A percentile compares a stretch with the other conserved stretches of the same genome.
Conservation (phyloP, 1,284 basidiomycete species). For the Puccinia horiana region DNA sequence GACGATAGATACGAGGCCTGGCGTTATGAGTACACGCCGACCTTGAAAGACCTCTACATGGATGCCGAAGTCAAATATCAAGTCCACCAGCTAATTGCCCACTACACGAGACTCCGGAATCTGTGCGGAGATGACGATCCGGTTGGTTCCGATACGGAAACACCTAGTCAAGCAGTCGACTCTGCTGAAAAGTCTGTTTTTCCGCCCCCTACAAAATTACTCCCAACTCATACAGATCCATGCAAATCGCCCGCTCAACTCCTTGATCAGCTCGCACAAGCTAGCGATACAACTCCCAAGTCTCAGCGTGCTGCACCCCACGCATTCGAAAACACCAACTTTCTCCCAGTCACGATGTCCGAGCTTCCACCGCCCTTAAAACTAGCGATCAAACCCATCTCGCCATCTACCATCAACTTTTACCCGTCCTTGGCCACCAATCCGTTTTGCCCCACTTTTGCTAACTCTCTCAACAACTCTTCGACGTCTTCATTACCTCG, state of each 20-base stretch:
- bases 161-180: neutral
- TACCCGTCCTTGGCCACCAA: constrained; percentile 59
- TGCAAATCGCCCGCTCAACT: constrained; percentile 11
- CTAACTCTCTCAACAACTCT: constrained; percentile 56
- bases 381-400: constrained; percentile 33
- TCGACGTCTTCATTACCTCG: constrained; percentile 57
- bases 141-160: neutral
- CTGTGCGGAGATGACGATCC: neutral
- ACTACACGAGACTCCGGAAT: constrained; percentile 16
- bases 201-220: neutral
- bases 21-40: constrained; percentile 56
- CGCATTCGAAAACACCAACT: constrained; percentile 22
- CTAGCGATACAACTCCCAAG: constrained; percentile 8
- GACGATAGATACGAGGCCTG: constrained; percentile 55
- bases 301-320: constrained; percentile 8
- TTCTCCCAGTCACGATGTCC: constrained; percentile 38
- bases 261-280: neutral
- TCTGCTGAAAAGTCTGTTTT: neutral
- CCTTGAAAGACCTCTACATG: constrained; percentile 46
- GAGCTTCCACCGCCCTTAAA: constrained; percentile 50
- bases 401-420: constrained; percentile 50
- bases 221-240: neutral
- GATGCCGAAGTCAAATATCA: constrained; percentile 31
- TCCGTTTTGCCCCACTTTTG: constrained; percentile 65
- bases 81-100: constrained; percentile 29